A percentile compares a stretch with the other conserved stretches of the same genome.
These are phyloP conservation scores for Neurospora sublineolata DNA, from an alignment of 495 filamentous ascomycete genomes.

Conservation along the genomic window DNA sequence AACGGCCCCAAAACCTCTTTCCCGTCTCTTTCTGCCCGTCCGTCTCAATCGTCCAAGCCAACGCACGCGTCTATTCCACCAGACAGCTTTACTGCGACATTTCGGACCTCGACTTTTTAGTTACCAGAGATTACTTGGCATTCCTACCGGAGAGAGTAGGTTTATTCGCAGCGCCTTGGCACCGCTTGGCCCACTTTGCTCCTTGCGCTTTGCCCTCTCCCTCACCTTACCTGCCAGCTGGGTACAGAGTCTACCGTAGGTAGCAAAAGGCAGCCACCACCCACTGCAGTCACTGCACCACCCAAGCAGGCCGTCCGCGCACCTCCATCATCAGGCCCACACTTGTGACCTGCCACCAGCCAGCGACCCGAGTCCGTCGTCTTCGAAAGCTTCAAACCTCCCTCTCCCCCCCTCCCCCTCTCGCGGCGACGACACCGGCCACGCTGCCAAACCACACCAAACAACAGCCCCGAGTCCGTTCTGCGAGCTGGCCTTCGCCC, in stretches of 20 bases:
- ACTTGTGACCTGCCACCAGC: constrained; percentile 9
- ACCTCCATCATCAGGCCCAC: neutral
- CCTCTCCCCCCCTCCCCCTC: neutral
- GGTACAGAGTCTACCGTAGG: neutral
- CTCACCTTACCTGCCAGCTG: neutral
- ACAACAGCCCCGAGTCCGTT: constrained; percentile 1
- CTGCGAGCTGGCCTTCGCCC: constrained; percentile 3
- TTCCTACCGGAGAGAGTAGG: neutral
- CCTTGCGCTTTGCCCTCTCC: neutral
- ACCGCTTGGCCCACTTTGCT: neutral
- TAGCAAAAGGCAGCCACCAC: neutral
- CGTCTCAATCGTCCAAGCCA: neutral
- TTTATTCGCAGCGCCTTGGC: neutral
- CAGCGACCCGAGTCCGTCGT: constrained; percentile 7
- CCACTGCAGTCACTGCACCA: neutral
- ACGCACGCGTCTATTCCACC: neutral
- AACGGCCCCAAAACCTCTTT: neutral
- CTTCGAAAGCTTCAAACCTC: constrained; percentile 12
- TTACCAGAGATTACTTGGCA: neutral
- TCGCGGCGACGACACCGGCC: neutral
- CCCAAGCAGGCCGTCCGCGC: neutral
- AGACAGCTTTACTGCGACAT: neutral
- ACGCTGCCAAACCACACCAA: constrained; percentile 6
- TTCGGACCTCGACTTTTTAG: neutral
- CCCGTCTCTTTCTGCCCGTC: neutral